A percentile compares a stretch with the other conserved stretches of the same genome.
These are phyloP conservation scores for Colletotrichum eleusines DNA, from an alignment of 2,329 filamentous ascomycete species.

Conservation along the genomic window DNA sequence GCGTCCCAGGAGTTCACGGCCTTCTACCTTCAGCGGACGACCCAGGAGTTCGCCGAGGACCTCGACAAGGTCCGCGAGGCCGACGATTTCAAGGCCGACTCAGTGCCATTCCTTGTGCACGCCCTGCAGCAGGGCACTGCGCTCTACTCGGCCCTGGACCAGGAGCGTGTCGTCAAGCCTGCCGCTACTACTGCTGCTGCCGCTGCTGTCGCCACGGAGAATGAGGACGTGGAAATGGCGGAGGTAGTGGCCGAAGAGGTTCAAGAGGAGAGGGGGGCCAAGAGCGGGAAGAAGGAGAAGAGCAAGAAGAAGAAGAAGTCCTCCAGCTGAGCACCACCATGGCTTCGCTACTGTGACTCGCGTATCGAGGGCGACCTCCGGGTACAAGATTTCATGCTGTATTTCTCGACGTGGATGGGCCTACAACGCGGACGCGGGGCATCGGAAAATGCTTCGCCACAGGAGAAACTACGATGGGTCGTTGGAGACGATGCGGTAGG, in stretches of 20 bases:
- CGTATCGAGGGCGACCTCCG: not conserved
- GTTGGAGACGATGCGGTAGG: not conserved
- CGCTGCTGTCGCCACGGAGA: conserved; percentile 7
- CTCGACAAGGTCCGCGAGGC: conserved; percentile 76
- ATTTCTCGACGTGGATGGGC: not conserved
- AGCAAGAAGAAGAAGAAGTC: conserved; percentile 26
- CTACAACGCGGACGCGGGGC: not conserved
- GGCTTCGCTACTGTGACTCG: not conserved
- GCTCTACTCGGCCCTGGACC: conserved; percentile 67
- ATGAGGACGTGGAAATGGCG: conserved; percentile 22
- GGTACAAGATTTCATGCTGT: too few species aligned
- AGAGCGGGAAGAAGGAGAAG: conserved; percentile 27
- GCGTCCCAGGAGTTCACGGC: conserved; percentile 63
- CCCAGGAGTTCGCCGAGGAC: conserved; percentile 79
- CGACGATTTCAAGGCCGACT: conserved; percentile 76
- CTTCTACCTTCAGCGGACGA: conserved; percentile 77
- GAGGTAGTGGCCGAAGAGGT: not conserved
- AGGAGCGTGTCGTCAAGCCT: conserved; percentile 45
- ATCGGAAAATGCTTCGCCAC: not conserved
- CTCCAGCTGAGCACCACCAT: conserved; percentile 13
- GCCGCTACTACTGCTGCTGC: not conserved
- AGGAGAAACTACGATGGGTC: not conserved
- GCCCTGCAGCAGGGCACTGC: conserved; percentile 76
- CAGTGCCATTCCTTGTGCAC: conserved; percentile 73
- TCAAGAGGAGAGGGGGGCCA: conserved; percentile 4